Base-by-base conservation (phyloP, 2,329 filamentous ascomycete genomes). In the Talaromyces amestolkiae region DNA sequence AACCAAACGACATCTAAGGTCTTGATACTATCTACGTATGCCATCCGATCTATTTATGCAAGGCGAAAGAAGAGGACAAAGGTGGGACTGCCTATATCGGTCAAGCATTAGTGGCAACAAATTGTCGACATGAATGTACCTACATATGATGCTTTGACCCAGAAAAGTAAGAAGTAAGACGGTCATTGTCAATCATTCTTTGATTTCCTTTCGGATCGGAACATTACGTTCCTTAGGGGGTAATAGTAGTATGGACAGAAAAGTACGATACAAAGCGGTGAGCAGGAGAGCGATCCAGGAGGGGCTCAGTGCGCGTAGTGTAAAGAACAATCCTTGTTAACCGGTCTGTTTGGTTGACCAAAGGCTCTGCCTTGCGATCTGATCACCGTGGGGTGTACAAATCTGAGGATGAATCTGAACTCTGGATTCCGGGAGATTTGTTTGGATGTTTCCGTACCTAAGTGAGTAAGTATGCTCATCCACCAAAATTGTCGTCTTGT, bases 21-120 rank as follows among this genome's bases (percentile, higher is more conserved):
- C 33, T 35, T 37, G 31, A 37, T 15, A 24, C n/a, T 37, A 56
- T n/a, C 33, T 39, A 37, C 33, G n/a, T 22, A 56, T 37, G 53
- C 53, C 33, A 24, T 56, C 53, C 33, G n/a, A 37, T 56, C 33
- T 56, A 56, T 56, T 56, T 22, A 56, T 56, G 53, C 53, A 56
- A 56, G 53, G 53, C 33, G 19, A 37, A 56, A 22, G 31, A 37
- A 22, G 8, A 37, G 53, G n/a, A 35, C n/a, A 56, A 19, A 37
- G 51, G 31, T 22, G 51, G 51, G 31, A 56, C 51, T 19, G 17
- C 31, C 31, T 15, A 35, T 56, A 54, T 35, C 17, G 31, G 27
- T 35, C 31, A 19, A 54, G 31, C 31, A 54, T 35, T 35, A 33
- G 51, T 56, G 51, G 31, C n/a, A 56, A 35, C 10, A 22, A 22